Base-by-base conservation (phyloP, 352 stramenopile genomes). In the Saprolegnia parasitica region DNA sequence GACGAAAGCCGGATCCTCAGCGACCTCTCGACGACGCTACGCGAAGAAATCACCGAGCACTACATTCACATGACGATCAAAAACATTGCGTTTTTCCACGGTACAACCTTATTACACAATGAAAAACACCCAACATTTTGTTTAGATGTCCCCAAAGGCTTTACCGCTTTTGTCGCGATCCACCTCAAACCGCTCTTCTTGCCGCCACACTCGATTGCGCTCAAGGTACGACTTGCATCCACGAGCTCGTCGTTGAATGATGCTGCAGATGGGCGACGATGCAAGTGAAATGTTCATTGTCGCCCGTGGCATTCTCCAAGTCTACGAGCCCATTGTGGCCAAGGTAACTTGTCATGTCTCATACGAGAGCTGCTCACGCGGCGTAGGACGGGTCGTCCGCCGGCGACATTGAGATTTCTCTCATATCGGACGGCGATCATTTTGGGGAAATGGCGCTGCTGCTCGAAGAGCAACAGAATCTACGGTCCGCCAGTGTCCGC, bases 1-100 rank as follows among this genome's bases (percentile, higher is more conserved):
- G 76, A 81, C 58, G 76, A 81, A 60, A 54, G 55, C 35, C 13
- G 39, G 1, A 35, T 75, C 3, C 56, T 75, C 20, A 47, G 32
- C 8, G 65, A 71, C 29, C 57, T 75, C 20, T 71, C 50, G 20
- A 56, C 65, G 4, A 67, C 47, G 5, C 50, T 75, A 21, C 54
- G 71, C 8, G 52, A 72, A 10, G 71, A 75, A 49, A 67, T 71
- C 52, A 60, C 52, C 13, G 52, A 60, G 13, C 52, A 60, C 35
- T 60, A 60, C 52, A 60, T 60, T 24, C 52, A n/a, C 16, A 60
- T 60, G 4, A 60, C 52, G 3, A 60, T 60, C 35, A 60, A 60
- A 24, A 60, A 60, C 35, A 60, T 60, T 24, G 20, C 52, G 16
- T 60, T 60, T 24, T 60, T 60, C n/a, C 24, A 60, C 4, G 52